Evolutionary conservation across 768 basidiomycete genomes (phyloP), one percentile per base, ranked within the genome.

Genomic region (Thelephora ganbajun): DNA sequence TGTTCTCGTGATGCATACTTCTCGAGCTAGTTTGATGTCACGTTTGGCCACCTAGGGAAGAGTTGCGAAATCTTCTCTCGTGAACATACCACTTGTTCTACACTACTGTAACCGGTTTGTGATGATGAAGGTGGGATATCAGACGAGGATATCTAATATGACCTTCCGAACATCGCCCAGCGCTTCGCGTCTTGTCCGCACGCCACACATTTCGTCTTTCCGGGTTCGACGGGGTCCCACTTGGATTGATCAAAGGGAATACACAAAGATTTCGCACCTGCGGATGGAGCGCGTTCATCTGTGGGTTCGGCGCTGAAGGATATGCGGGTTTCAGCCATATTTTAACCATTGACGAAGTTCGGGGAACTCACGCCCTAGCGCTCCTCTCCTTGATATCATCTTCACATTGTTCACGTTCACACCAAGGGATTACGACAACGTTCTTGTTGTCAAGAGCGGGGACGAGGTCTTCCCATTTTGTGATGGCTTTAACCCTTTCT

Each of bases 311-410:
- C 73, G 52, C 85, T 91, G 54, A 55, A 41, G 49, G 50, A 47
- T 22, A 20, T 19, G 20, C 19, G 45, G n/a, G 46, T 48, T 35
- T 50, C 36, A 6, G 37, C 2, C 16, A 12, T 36, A 22, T 13
- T 46, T 19, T 23, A 47, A 42, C 36, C 20, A 49, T 22, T 50
- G 46, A n/a, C 18, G 47, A 9, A 50, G 43, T n/a, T 53, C 35
- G 36, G 50, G 51, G 22, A 11, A 69, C 74, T 71, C 64, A 93
- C 88, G 83, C 77, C 62, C 79, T 71, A 48, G 79, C 89, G 59
- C 83, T 89, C 52, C 87, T 73, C 57, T 98, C 91, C 71, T 99
- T 98, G 73, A 99, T 97, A 57, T 92, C 88, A 61, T 99, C 94
- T 64, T 99, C 96, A 59, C 96, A 99, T 12, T 72, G 73, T 60